These are phyloP conservation scores for Corrigiola litoralis DNA, from an alignment of 179 eudicot species.

Conservation along the genomic window DNA sequence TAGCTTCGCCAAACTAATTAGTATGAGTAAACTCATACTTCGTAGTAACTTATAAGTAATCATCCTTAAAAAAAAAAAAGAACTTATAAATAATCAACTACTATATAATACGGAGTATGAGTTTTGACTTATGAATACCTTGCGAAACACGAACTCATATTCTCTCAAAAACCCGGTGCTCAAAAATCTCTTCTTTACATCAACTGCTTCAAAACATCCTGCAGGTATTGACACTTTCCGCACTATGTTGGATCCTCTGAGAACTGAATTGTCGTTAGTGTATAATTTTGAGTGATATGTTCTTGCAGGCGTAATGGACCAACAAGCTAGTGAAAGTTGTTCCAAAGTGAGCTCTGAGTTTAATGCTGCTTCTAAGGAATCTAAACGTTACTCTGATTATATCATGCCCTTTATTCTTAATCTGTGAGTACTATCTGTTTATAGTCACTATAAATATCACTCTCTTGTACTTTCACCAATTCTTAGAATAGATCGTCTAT, in stretches of 20 bases:
- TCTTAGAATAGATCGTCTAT: no score
- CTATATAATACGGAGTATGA: no score
- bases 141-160: no score
- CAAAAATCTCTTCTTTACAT: no score
- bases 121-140: no score
- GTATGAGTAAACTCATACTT: neutral
- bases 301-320: constrained; percentile 22
- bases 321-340: constrained; percentile 8
- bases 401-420: constrained; percentile 53
- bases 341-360: constrained; percentile 2
- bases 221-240: neutral
- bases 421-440: constrained; percentile 37
- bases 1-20: neutral
- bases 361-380: constrained; percentile 13
- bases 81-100: no score
- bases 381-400: constrained; percentile 30
- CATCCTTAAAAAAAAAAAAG: no score
- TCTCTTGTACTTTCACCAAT: no score
- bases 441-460: no score
- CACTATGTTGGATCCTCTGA: neutral
- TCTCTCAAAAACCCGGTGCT: no score
- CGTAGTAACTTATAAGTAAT: no score
- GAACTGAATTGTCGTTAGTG: neutral
- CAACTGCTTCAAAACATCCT: no score
- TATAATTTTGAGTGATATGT: neutral